A percentile compares a stretch with the other conserved stretches of the same genome.
Conservation (phyloP, 2,329 filamentous ascomycete genomes). For the Arthrobotrys entomopaga region DNA sequence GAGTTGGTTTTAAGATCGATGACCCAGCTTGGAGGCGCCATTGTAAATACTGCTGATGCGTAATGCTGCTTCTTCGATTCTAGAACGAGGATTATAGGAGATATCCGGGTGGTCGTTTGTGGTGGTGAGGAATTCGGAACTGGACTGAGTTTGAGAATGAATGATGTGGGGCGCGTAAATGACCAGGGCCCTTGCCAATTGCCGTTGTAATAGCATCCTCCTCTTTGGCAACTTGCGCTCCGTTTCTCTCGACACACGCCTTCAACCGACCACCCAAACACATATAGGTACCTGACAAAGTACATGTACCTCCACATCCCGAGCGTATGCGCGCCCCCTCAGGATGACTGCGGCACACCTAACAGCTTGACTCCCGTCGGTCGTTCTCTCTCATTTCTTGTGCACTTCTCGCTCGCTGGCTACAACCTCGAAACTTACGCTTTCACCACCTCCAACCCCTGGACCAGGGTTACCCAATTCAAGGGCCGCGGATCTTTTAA, state of each 20-base stretch:
- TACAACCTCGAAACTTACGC: conserved; percentile 7
- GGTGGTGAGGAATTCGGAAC: conserved; percentile 33
- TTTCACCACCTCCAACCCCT: conserved; percentile 3
- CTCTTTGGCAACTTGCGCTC: too few species aligned
- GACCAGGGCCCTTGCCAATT: conserved; percentile 22
- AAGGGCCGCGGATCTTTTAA: conserved; percentile 1
- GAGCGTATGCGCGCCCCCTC: conserved; percentile 5
- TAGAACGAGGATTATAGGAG: neutral
- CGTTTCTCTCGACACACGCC: too few species aligned
- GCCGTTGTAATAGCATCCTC: too few species aligned
- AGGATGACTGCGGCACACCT: conserved; percentile 29
- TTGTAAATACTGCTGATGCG: neutral
- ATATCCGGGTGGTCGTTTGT: neutral
- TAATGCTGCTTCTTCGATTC: neutral
- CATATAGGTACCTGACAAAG: neutral
- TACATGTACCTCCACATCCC: conserved; percentile 6
- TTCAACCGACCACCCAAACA: too few species aligned
- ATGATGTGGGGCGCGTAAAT: conserved; percentile 44
- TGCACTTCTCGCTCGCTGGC: neutral
- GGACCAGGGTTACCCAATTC: conserved; percentile 18
- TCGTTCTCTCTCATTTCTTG: neutral
- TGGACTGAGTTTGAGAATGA: conserved; percentile 32
- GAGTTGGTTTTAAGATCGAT: conserved; percentile 77
- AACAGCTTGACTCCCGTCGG: conserved; percentile 18
- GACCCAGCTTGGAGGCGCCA: conserved; percentile 71